phyloP scores from a whole-genome alignment of 2,329 filamentous ascomycete species.

The Talaromyces atroroseus region DNA sequence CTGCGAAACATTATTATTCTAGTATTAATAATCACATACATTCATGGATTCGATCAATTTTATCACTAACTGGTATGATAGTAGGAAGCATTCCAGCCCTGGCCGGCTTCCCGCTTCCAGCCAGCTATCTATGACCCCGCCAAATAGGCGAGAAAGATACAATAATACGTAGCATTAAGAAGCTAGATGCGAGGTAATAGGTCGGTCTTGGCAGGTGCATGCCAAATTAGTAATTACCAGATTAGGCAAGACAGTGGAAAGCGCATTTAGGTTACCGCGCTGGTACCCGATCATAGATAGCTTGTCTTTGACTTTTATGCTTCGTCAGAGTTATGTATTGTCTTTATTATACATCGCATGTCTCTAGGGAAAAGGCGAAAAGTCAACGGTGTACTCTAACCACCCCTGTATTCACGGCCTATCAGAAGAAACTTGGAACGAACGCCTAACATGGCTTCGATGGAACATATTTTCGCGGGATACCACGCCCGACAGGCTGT shows the following conservation, averaged over 20 bases:
- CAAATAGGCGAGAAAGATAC: no score
- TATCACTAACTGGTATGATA: no score
- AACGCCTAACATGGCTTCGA: conserved; percentile 37
- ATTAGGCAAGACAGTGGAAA: neutral
- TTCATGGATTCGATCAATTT: no score
- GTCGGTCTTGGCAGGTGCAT: neutral
- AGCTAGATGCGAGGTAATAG: no score
- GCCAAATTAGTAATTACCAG: neutral
- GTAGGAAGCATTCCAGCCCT: no score
- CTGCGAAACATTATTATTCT: no score
- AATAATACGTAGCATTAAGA: no score
- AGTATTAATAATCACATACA: no score
- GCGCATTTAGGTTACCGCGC: neutral
- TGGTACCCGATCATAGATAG: neutral
- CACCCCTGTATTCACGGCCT: neutral
- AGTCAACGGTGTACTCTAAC: no score
- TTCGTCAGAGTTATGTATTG: neutral
- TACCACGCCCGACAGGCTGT: conserved; percentile 29
- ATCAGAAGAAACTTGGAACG: neutral
- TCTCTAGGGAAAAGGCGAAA: neutral
- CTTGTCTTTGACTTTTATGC: neutral
- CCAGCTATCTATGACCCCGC: no score
- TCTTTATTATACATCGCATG: neutral
- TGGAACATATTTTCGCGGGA: conserved; percentile 39
- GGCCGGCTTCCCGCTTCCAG: no score